A percentile compares a stretch with the other conserved stretches of the same genome.
Evolutionary conservation across 2,329 filamentous ascomycete genomes (phyloP).

Genomic region (Diplodia corticola): DNA sequence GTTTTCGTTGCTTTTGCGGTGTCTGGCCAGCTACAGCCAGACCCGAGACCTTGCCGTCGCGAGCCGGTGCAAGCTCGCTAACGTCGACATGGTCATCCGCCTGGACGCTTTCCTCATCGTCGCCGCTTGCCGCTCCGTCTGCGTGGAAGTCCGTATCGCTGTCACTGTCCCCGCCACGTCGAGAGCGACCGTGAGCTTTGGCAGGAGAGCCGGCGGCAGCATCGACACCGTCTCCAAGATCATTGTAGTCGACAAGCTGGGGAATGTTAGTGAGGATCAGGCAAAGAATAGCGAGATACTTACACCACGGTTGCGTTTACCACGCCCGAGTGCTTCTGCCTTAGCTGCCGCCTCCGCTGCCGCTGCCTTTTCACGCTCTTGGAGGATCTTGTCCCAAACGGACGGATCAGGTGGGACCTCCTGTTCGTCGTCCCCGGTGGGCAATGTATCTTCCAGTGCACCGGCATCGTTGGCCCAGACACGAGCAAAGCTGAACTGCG

Average conservation of each 20-base stretch:
- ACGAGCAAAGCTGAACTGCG: slow-evolving; percentile 83
- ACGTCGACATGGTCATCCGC: neutral
- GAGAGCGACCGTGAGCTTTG: slow-evolving; percentile 34
- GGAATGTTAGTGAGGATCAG: slow-evolving; percentile 24
- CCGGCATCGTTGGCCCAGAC: slow-evolving; percentile 87
- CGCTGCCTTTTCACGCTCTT: slow-evolving; percentile 76
- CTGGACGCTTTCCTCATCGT: slow-evolving; percentile 31
- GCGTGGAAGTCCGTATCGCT: slow-evolving; percentile 55
- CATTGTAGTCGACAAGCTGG: slow-evolving; percentile 51
- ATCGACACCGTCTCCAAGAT: slow-evolving; percentile 29
- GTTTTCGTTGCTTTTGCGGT: neutral
- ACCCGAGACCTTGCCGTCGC: neutral
- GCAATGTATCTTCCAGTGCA: slow-evolving; percentile 63
- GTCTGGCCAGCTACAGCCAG: neutral
- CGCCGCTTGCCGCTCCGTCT: slow-evolving; percentile 37
- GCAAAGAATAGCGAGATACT: slow-evolving; percentile 30
- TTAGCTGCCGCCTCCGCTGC: slow-evolving; percentile 68
- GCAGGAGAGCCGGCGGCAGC: slow-evolving; percentile 31
- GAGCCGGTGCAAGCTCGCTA: neutral
- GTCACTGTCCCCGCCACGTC: slow-evolving; percentile 35
- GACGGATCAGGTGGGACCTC: slow-evolving; percentile 61
- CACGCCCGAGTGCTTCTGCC: slow-evolving; percentile 78
- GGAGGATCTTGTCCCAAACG: slow-evolving; percentile 89
- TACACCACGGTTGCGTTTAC: slow-evolving; percentile 69
- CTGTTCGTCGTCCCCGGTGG: slow-evolving; percentile 54